These are phyloP conservation scores for Magnolia sinica DNA, from an alignment of 164 flowering plant species.

Conservation along the genomic window DNA sequence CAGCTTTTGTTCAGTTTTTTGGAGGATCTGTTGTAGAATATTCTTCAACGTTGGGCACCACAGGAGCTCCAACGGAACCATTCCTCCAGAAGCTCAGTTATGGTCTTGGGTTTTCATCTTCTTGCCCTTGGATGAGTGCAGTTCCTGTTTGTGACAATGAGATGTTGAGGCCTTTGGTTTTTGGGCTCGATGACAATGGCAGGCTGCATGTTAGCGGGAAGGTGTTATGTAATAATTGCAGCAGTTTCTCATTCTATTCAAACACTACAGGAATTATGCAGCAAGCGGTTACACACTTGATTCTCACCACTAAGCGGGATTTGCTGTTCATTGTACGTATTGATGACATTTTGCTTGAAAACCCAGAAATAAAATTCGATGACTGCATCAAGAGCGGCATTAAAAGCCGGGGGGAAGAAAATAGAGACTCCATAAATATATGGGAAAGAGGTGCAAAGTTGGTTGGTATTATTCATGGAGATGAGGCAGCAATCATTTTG, in stretches of 20 bases:
- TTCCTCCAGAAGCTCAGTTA: slow-evolving; percentile 25
- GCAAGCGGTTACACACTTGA: slow-evolving; percentile 61
- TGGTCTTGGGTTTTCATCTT: slow-evolving; percentile 43
- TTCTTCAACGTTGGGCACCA: slow-evolving; percentile 36
- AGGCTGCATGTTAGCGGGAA: slow-evolving; percentile 58
- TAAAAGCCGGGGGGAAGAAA: slow-evolving; percentile 42
- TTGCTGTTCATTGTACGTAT: slow-evolving; percentile 61
- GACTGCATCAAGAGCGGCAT: slow-evolving; percentile 38
- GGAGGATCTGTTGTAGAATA: slow-evolving; percentile 71
- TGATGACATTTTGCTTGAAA: slow-evolving; percentile 48
- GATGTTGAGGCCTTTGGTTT: slow-evolving; percentile 41
- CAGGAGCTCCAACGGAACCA: slow-evolving; percentile 15
- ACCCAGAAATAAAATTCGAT: slow-evolving; percentile 43
- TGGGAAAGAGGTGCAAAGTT: slow-evolving; percentile 96
- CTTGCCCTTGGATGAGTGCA: slow-evolving; percentile 80
- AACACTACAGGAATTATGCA: slow-evolving; percentile 33
- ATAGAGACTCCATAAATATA: slow-evolving; percentile 42
- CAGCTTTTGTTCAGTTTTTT: slow-evolving; percentile 73
- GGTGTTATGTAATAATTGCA: slow-evolving; percentile 74
- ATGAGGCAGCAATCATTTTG: slow-evolving; percentile 77
- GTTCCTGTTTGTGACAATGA: slow-evolving; percentile 40
- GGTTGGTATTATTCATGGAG: slow-evolving; percentile 84
- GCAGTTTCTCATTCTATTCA: slow-evolving; percentile 81
- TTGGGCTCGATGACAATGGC: slow-evolving; percentile 73
- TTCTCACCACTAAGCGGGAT: slow-evolving; percentile 83